Conservation (phyloP, 495 filamentous ascomycete species). For the Recurvomyces mirabilis region DNA sequence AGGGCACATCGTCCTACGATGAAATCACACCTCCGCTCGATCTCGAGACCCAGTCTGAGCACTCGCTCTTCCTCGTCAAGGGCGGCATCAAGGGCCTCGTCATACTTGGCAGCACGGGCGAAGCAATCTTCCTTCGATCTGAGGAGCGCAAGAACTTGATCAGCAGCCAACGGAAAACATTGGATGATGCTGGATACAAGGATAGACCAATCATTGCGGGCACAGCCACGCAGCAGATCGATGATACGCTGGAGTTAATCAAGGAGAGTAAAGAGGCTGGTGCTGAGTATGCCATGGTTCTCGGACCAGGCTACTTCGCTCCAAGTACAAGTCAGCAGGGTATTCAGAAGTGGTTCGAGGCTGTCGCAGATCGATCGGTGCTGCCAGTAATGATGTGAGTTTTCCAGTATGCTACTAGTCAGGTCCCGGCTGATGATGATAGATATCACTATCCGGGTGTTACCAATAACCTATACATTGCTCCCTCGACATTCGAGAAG, state of each 20-base stretch:
- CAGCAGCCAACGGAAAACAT: slow-evolving; percentile 38
- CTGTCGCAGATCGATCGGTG: slow-evolving; percentile 20
- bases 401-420: background rate
- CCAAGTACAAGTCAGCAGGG: slow-evolving; percentile 19
- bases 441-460: slow-evolving; percentile 60
- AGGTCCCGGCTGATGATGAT: background rate
- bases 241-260: slow-evolving; percentile 51
- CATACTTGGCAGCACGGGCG: slow-evolving; percentile 56
- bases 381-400: slow-evolving; percentile 27
- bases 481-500: slow-evolving; percentile 42
- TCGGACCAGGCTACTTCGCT: slow-evolving; percentile 27
- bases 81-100: slow-evolving; percentile 54
- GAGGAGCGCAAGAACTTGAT: slow-evolving; percentile 48
- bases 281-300: slow-evolving; percentile 44
- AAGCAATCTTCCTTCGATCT: slow-evolving; percentile 54
- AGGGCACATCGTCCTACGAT: slow-evolving; percentile 28
- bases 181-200: slow-evolving; percentile 45
- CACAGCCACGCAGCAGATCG: slow-evolving; percentile 50
- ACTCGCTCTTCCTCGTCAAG: slow-evolving; percentile 52
- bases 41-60: slow-evolving; percentile 43
- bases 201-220: slow-evolving; percentile 60
- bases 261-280: slow-evolving; percentile 46
- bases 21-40: slow-evolving; percentile 38
- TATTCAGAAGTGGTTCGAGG: slow-evolving; percentile 23
- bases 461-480: slow-evolving; percentile 46